Percentiles rank a stretch among this genome's conserved stretches.
Conservation (phyloP, 2,329 filamentous ascomycete species). For the Stagonosporopsis rhizophila region DNA sequence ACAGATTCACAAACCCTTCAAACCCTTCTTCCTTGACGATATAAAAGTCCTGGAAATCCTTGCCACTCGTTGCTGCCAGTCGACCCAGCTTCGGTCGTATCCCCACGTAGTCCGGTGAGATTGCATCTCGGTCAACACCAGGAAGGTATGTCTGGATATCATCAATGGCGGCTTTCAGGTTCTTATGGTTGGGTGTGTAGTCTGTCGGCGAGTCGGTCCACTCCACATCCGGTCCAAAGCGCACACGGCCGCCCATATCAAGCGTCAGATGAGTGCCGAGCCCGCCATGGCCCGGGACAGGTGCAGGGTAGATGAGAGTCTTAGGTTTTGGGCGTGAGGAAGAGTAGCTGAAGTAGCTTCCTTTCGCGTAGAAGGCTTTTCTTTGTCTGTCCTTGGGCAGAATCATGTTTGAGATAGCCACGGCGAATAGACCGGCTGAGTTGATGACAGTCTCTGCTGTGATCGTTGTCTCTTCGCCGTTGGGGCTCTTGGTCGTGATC, state of each 20-base stretch:
- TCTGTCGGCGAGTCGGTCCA: constrained; percentile 80
- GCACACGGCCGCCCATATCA: constrained; percentile 81
- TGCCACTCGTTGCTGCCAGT: constrained; percentile 66
- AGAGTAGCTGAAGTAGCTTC: constrained; percentile 89
- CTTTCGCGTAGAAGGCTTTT: constrained; percentile 84
- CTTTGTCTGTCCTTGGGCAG: constrained; percentile 63
- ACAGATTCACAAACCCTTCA: constrained; percentile 82
- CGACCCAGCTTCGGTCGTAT: constrained; percentile 83
- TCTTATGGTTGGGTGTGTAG: constrained; percentile 69
- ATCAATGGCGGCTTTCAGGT: constrained; percentile 70
- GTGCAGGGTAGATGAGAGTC: constrained; percentile 87
- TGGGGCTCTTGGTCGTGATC: constrained; percentile 58
- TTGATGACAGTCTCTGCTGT: constrained; percentile 83
- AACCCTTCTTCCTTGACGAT: constrained; percentile 79
- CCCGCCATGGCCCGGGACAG: constrained; percentile 79
- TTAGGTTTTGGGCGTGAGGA: constrained; percentile 68
- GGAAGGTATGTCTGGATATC: constrained; percentile 85
- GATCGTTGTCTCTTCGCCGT: constrained; percentile 62
- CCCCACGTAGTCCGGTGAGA: constrained; percentile 86
- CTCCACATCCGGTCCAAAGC: constrained; percentile 94
- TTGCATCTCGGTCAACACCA: constrained; percentile 67
- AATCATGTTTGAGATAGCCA: constrained; percentile 81
- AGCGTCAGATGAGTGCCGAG: constrained; percentile 93
- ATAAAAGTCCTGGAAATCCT: constrained; percentile 83
- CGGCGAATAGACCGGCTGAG: constrained; percentile 81